Conservation (phyloP, 345 rosid species). For the Eucalyptus regnans region DNA sequence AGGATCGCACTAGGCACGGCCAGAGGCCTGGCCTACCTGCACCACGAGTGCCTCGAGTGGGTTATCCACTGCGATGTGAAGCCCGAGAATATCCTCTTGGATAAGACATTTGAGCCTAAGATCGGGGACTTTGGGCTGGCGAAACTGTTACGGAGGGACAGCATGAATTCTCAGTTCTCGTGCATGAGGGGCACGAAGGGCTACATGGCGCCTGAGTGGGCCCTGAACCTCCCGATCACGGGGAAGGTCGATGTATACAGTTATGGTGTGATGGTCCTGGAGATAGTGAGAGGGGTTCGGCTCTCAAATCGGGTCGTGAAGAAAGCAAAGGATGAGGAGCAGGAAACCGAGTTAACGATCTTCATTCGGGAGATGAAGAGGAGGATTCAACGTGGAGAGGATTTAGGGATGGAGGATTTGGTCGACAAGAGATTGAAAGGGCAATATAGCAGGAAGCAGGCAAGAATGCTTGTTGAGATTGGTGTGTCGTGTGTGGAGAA, state of each 20-base stretch:
- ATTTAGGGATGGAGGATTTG: conserved; percentile 11
- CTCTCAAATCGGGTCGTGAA: conserved; percentile 8
- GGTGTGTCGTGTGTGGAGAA: conserved; percentile 16
- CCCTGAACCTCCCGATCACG: conserved; percentile 17
- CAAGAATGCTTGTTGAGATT: conserved; percentile 2
- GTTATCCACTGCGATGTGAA: conserved; percentile 54
- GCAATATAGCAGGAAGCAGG: conserved; percentile 10
- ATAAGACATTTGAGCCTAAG: conserved; percentile 30
- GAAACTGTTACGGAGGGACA: conserved; percentile 18
- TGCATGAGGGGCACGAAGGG: conserved; percentile 23
- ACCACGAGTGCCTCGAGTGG: conserved; percentile 51
- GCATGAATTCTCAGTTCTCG: not conserved
- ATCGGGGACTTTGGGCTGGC: conserved; percentile 47
- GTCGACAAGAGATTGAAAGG: conserved; percentile 22
- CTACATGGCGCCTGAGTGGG: conserved; percentile 34
- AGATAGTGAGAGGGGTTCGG: conserved; percentile 24
- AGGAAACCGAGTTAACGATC: conserved; percentile 15
- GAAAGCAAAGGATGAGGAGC: not conserved
- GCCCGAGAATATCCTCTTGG: conserved; percentile 52
- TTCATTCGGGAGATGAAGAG: conserved; percentile 7
- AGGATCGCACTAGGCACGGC: conserved; percentile 48
- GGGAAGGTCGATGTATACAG: conserved; percentile 32
- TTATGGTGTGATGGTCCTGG: conserved; percentile 27
- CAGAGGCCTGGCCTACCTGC: conserved; percentile 44
- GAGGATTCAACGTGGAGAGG: conserved; percentile 2